Base-by-base conservation (phyloP, 1,139 yeast genomes). In the Protomyces gravidus region DNA sequence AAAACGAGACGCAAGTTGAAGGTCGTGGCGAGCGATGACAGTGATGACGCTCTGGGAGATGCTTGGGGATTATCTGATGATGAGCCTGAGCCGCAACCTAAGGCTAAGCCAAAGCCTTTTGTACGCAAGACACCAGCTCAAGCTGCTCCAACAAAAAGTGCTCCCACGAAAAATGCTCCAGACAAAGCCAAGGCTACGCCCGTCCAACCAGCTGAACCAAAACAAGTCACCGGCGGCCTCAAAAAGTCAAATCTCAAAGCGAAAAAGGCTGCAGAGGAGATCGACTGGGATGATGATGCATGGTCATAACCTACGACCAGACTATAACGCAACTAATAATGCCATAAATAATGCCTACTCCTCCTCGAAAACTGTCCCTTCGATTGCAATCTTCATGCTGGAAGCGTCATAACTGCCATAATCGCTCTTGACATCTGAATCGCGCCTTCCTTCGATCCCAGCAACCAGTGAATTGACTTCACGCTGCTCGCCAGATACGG, bases 251-350 rank as follows among this genome's bases (percentile, higher is more conserved):
- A 36, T 36, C 21, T 36, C 11, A 23, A 45, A n/a, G 28, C 56
- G 17, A 45, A 45, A n/a, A 30, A 32, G 11, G 30, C n/a, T 15
- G 45, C 49, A 26, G 36, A 15, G 15, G 47, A 28, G 21, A 45
- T 30, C 5, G 58, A 45, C 33, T 53, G 58, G 58, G 58, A 53
- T 21, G 47, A 50, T n/a, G 51, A 46, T 39, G 58, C 58, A 7
- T 53, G 58, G 58, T 45, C 26, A 25, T 32, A 39, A 26, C 5
- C n/a, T n/a, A n/a, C n/a, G n/a, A n/a, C n/a, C n/a, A n/a, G n/a
- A n/a, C n/a, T n/a, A n/a, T n/a, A n/a, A n/a, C n/a, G n/a, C n/a
- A n/a, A n/a, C n/a, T n/a, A n/a, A 28, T 6, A 5, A 28, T 28
- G 32, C 32, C 33, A 28, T 28, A 3, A 28, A 13, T 28, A 5